A percentile compares a stretch with the other conserved stretches of the same genome.
Evolutionary conservation across 192 early-diverging fungal species (phyloP).

Genomic region (Coemansia sp.): DNA sequence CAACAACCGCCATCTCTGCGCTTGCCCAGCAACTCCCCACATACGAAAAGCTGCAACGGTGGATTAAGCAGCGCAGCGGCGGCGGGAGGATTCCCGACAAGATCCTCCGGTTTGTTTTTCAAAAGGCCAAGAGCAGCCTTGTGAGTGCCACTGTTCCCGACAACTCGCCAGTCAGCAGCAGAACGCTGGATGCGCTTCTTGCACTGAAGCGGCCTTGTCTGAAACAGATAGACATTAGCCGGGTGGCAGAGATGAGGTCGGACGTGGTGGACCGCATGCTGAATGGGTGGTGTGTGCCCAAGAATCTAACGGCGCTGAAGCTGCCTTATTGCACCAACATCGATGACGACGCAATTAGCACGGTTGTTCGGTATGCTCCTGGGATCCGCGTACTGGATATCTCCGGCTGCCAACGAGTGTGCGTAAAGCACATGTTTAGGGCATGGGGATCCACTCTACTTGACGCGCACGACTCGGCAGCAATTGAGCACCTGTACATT

Average conservation of each 20-base stretch:
- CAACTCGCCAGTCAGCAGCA: neutral
- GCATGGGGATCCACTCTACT: conserved; percentile 30
- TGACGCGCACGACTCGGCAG: conserved; percentile 21
- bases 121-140: conserved; percentile 19
- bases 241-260: conserved; percentile 2
- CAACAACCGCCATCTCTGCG: neutral
- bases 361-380: conserved; percentile 19
- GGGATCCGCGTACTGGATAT: conserved; percentile 44
- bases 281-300: conserved; percentile 15
- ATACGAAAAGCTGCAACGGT: conserved; percentile 22
- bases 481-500: conserved; percentile 32
- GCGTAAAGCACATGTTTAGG: conserved; percentile 27
- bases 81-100: conserved; percentile 17
- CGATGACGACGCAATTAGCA: conserved; percentile 9
- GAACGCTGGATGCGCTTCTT: conserved; percentile 20
- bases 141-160: conserved; percentile 15
- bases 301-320: conserved; percentile 15
- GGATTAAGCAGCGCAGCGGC: neutral
- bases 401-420: conserved; percentile 38
- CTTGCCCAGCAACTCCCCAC: conserved; percentile 31
- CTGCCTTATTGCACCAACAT: conserved; percentile 29
- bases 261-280: conserved; percentile 15
- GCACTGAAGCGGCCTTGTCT: conserved; percentile 24
- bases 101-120: conserved; percentile 24
- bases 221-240: conserved; percentile 7